phyloP scores from a whole-genome alignment of 2,329 filamentous ascomycete species.

The Incumbomyces delicatus region DNA sequence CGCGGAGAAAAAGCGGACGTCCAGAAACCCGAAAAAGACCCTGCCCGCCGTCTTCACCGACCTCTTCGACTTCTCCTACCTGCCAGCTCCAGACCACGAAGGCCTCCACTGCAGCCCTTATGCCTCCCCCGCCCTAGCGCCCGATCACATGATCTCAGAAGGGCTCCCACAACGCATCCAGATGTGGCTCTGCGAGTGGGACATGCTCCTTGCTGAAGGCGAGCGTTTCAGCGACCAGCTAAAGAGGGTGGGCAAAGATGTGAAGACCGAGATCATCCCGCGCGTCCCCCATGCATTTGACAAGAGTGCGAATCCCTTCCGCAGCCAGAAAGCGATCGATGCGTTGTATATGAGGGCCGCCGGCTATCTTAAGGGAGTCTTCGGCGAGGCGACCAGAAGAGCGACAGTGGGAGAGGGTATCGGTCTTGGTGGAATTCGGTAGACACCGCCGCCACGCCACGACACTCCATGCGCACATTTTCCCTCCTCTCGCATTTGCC shows the following conservation, averaged over 20 bases:
- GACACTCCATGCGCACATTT: too few species aligned
- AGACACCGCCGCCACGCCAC: too few species aligned
- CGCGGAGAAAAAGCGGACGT: constrained; percentile 47
- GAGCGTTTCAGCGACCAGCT: constrained; percentile 34
- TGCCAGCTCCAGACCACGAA: constrained; percentile 36
- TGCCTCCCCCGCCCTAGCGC: constrained; percentile 49
- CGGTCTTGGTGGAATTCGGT: constrained; percentile 5
- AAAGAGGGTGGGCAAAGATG: constrained; percentile 33
- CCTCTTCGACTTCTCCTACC: constrained; percentile 40
- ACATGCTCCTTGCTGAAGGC: constrained; percentile 56
- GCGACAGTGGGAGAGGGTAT: constrained; percentile 7
- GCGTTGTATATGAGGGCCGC: constrained; percentile 35
- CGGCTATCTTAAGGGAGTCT: constrained; percentile 34
- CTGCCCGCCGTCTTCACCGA: constrained; percentile 39
- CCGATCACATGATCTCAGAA: constrained; percentile 42
- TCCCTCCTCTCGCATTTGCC: too few species aligned
- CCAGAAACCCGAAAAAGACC: constrained; percentile 41
- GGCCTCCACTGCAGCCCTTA: constrained; percentile 45
- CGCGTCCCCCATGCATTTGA: constrained; percentile 40
- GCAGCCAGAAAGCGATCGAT: constrained; percentile 34
- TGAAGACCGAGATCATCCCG: constrained; percentile 37
- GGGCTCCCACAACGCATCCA: constrained; percentile 51
- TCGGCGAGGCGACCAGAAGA: constrained; percentile 18
- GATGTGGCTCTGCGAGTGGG: constrained; percentile 55
- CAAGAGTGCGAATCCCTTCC: constrained; percentile 39